phyloP scores from a whole-genome alignment of 2,329 filamentous ascomycete genomes.

The Cladophialophora exuberans region DNA sequence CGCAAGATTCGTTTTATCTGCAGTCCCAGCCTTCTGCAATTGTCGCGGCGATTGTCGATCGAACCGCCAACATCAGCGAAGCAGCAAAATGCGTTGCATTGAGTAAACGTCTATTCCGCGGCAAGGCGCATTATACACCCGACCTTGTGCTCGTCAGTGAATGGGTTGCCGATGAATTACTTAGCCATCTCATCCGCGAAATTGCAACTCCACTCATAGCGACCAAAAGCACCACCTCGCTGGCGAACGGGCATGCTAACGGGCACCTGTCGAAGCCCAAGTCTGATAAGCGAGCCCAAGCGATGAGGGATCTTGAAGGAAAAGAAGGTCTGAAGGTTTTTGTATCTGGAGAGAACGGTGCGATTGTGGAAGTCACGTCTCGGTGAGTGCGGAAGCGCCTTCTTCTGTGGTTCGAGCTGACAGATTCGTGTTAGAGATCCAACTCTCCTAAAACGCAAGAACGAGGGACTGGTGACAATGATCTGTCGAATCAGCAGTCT shows the following conservation, averaged over 20 bases:
- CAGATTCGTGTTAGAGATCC: background rate
- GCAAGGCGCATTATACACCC: constrained; percentile 63
- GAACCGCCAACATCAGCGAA: constrained; percentile 57
- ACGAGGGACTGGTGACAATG: constrained; percentile 47
- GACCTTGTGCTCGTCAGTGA: constrained; percentile 69
- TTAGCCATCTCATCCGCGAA: constrained; percentile 13
- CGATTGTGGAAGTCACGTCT: constrained; percentile 37
- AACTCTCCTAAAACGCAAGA: constrained; percentile 43
- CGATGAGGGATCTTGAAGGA: constrained; percentile 8
- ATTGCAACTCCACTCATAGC: constrained; percentile 1
- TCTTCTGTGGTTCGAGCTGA: background rate
- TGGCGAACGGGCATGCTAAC: constrained; percentile 3
- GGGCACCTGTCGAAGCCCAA: background rate
- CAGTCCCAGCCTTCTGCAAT: constrained; percentile 40
- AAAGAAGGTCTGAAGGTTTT: constrained; percentile 22
- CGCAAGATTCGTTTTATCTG: constrained; percentile 33
- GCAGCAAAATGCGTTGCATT: constrained; percentile 59
- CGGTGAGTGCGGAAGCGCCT: constrained; percentile 27
- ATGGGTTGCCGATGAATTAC: constrained; percentile 46
- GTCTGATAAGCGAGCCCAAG: background rate
- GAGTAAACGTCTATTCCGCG: constrained; percentile 60
- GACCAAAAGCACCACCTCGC: background rate
- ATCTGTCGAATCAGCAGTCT: constrained; percentile 55
- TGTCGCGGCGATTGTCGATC: constrained; percentile 62
- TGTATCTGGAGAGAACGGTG: constrained; percentile 38